Conservation (phyloP, 2,329 filamentous ascomycete species). For the Microsporum audouinii region DNA sequence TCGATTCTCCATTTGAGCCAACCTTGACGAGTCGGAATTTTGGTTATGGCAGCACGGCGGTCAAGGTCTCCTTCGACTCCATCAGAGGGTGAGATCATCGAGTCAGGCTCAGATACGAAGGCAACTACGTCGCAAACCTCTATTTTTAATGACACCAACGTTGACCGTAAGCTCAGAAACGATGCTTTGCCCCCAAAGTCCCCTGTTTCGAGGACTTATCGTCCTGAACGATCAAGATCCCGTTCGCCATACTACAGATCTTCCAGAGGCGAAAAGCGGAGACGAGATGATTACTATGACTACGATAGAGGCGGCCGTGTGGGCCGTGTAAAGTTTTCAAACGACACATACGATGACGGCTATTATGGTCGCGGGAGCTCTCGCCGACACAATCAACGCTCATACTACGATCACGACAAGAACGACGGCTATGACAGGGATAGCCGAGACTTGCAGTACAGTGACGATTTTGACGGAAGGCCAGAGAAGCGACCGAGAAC, state of each 20-base stretch:
- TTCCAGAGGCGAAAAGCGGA: conserved; percentile 32
- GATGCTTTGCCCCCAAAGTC: conserved; percentile 42
- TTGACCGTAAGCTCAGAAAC: conserved; percentile 88
- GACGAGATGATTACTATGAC: conserved; percentile 26
- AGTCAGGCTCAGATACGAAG: conserved; percentile 62
- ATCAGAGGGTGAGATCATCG: conserved; percentile 78
- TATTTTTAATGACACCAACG: conserved; percentile 64
- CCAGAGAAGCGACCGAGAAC: conserved; percentile 48
- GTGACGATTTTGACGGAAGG: conserved; percentile 38
- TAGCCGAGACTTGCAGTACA: conserved; percentile 35
- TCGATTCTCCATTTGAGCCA: conserved; percentile 4
- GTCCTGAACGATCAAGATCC: conserved; percentile 46
- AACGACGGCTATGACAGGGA: conserved; percentile 28
- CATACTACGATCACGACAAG: conserved; percentile 44
- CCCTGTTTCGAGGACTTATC: conserved; percentile 45
- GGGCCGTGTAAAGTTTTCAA: conserved; percentile 23
- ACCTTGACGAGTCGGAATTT: not conserved
- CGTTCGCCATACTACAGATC: conserved; percentile 32
- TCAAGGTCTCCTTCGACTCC: conserved; percentile 50
- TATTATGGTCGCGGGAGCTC: conserved; percentile 31
- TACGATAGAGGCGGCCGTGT: conserved; percentile 26
- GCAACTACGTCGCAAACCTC: conserved; percentile 72
- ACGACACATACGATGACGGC: conserved; percentile 30
- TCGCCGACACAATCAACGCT: conserved; percentile 26
- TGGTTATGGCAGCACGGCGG: conserved; percentile 38